phyloP scores from a whole-genome alignment of 23 red algal species.

The Cyanidiococcus yangmingshanensis region DNA sequence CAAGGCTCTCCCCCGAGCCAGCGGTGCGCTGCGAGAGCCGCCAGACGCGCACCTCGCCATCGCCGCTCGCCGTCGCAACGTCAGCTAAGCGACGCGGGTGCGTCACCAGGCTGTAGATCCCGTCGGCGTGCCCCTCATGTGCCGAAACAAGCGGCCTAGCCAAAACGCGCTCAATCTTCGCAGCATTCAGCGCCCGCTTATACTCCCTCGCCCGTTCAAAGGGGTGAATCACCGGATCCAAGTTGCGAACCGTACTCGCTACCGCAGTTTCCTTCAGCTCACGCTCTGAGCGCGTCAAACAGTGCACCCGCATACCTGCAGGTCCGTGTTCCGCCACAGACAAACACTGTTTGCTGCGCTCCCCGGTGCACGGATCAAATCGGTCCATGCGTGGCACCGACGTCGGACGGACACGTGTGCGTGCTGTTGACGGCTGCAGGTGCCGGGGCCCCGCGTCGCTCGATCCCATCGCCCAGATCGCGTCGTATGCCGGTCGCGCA shows the following conservation, averaged over 20 bases:
- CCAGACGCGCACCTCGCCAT: constrained; percentile 85
- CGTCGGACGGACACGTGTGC: too few relatives aligned
- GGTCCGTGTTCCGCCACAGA: too few relatives aligned
- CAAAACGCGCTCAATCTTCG: constrained; percentile 69
- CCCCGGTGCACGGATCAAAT: too few relatives aligned
- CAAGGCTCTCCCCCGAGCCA: constrained; percentile 21
- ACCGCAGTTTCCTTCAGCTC: constrained; percentile 52
- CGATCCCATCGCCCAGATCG: too few relatives aligned
- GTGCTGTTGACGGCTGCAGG: too few relatives aligned
- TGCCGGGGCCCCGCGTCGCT: too few relatives aligned
- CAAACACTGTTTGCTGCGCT: too few relatives aligned
- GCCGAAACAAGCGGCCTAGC: constrained; percentile 73
- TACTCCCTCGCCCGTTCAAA: constrained; percentile 58
- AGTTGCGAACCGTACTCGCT: constrained; percentile 39
- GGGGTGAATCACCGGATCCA: constrained; percentile 49
- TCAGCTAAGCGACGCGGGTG: constrained; percentile 36
- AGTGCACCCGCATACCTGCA: constrained; percentile 73
- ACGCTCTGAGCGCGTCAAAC: constrained; percentile 70
- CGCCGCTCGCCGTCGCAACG: constrained; percentile 49
- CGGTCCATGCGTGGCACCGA: too few relatives aligned
- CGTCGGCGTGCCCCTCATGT: constrained; percentile 59
- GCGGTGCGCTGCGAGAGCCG: constrained; percentile 29
- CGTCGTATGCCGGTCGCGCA: too few relatives aligned
- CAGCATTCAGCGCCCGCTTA: constrained; percentile 65
- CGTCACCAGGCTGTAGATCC: constrained; percentile 56